Base-by-base conservation (phyloP, 768 basidiomycete genomes). In the Chalciporus chontae region DNA sequence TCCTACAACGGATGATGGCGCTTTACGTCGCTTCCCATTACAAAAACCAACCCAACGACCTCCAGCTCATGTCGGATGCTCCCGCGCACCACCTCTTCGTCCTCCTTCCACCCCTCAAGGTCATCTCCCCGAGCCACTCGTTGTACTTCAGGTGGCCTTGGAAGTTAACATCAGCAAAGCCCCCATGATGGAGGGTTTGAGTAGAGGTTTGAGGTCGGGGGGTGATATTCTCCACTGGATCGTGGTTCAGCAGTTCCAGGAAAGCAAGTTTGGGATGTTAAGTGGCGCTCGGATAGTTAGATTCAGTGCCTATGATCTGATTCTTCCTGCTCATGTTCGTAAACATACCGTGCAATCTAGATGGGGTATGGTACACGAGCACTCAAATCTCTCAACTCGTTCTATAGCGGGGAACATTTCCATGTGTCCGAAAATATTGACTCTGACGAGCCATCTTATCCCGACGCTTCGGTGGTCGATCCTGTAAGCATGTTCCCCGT, bases 161-260 rank as follows among this genome's bases (percentile, higher is more conserved):
- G 96, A 99, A 71, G 96, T 95, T 7, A 86, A 86, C 55, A 93
- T 99, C 52, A 87, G 86, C 57, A 86, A 83, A 68, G 80, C 84
- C 47, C 82, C 79, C 32, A 91, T 99, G 51, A 71, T 95, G 75
- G 93, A 94, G 51, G 88, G 89, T 23, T 63, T 97, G 13, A 81
- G 84, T 27, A 77, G 93, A 38, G 95, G 95, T 11, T 73, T 86
- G 62, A 78, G 91, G 48, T 86, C 89, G 2, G 87, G 91, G 0
- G 96, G 96, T 1, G 96, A 99, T 71, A 84, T 99, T 82, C 96
- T 99, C 51, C 96, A 96, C 0, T 99, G 96, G 95, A 74, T 96
- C 21, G 74, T 99, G 40, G 84, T 90, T 39, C 92, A 94, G 66
- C 84, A 97, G 74, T 99, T 90, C 76, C 93, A 96, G 73, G 96